These are phyloP conservation scores for Tricholoma saponaceum DNA, from an alignment of 768 basidiomycete species.

Conservation along the genomic window DNA sequence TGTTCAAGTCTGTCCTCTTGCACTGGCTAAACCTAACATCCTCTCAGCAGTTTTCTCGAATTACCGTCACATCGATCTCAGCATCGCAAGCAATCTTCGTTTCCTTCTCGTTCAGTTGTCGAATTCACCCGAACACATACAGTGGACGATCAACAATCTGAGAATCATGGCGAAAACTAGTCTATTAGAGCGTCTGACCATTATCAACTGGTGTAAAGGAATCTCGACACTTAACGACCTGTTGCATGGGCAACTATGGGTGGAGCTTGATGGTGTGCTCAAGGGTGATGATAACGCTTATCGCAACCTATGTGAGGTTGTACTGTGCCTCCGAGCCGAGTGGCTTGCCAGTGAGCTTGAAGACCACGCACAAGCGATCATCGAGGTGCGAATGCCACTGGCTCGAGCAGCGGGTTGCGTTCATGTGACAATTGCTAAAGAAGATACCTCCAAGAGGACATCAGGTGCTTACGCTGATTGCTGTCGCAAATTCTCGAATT, in stretches of 20 bases:
- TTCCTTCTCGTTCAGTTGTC: background rate
- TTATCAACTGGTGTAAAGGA: background rate
- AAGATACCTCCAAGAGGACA: background rate
- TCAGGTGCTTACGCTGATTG: background rate
- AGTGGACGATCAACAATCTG: background rate
- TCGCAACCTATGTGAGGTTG: background rate
- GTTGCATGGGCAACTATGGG: background rate
- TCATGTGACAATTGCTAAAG: background rate
- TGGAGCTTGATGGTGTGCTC: background rate
- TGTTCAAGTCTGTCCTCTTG: background rate
- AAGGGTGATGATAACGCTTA: background rate
- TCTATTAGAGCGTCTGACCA: background rate
- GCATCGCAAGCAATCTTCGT: background rate
- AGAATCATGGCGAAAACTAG: background rate
- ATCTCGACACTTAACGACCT: background rate
- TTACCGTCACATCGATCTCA: background rate
- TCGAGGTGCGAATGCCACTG: background rate
- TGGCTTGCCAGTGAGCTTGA: background rate
- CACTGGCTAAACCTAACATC: background rate
- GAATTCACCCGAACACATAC: background rate
- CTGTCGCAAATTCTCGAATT: background rate
- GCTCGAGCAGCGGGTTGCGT: background rate
- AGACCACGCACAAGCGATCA: background rate
- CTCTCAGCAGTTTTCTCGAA: background rate
- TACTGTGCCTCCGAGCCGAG: background rate